Percentiles rank a stretch among this genome's conserved stretches.
Conservation (phyloP, 305 asterid genomes). For the Fraxinus baroniana region DNA sequence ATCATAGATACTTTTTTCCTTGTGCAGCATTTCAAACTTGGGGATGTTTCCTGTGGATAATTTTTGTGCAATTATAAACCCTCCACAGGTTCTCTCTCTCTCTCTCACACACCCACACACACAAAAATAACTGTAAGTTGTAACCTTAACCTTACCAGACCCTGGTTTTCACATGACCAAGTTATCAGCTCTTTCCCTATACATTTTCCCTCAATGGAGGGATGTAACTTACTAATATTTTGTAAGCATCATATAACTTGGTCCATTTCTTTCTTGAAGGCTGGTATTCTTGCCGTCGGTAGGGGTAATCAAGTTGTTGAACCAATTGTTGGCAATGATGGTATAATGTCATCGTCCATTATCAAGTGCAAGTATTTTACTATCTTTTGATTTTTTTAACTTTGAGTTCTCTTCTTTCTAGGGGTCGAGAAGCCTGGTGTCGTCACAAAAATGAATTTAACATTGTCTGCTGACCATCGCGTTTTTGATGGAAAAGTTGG, state of each 20-base stretch:
- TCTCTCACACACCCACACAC: constrained; percentile 2
- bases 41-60: constrained; percentile 98
- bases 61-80: constrained; percentile 95
- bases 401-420: constrained; percentile 35
- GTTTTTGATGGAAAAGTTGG: constrained; percentile 95
- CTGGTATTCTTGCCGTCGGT: constrained; percentile 98
- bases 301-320: constrained; percentile 90
- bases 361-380: constrained; percentile 17
- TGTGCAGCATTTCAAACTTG: constrained; percentile 91
- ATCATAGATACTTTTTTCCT: constrained; percentile 22
- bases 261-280: constrained; percentile 49
- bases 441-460: constrained; percentile 77
- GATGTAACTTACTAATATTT: neutral
- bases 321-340: constrained; percentile 75
- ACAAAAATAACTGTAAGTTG: neutral
- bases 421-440: constrained; percentile 78
- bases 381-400: constrained; percentile 14
- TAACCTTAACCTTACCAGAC: neutral
- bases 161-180: neutral
- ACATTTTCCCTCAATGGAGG: neutral
- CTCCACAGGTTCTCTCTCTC: constrained; percentile 82
- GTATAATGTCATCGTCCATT: constrained; percentile 39
- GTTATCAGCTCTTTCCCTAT: neutral
- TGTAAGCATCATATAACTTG: neutral
- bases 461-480: constrained; percentile 94